Conservation (phyloP, 2,329 filamentous ascomycete species). For the Monosporascus ibericus region DNA sequence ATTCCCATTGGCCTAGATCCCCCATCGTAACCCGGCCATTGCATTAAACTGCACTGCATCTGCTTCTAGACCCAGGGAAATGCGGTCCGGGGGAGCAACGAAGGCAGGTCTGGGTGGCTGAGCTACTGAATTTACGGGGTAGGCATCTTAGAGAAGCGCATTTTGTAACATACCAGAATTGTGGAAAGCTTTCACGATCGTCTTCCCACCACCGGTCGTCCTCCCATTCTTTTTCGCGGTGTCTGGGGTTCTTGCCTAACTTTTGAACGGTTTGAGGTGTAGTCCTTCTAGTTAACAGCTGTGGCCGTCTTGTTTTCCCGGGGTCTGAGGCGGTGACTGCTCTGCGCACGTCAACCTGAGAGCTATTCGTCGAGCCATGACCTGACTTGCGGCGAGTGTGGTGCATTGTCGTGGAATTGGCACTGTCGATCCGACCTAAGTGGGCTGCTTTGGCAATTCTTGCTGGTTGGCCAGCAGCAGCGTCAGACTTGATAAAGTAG, state of each 20-base stretch:
- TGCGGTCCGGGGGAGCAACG: too few species aligned
- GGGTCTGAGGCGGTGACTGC: constrained; percentile 39
- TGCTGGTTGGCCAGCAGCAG: constrained; percentile 9
- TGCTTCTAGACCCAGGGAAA: too few species aligned
- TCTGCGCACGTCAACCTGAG: constrained; percentile 50
- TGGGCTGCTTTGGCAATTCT: constrained; percentile 6
- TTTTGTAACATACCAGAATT: constrained; percentile 52
- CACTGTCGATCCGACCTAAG: constrained; percentile 9
- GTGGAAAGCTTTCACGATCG: constrained; percentile 58
- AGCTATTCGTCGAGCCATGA: constrained; percentile 45
- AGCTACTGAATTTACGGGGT: too few species aligned
- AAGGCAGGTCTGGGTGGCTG: too few species aligned
- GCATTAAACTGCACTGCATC: too few species aligned
- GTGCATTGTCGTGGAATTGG: constrained; percentile 39
- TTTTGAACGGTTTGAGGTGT: constrained; percentile 37
- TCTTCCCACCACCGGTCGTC: constrained; percentile 46
- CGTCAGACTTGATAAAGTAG: constrained; percentile 5
- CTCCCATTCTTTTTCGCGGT: constrained; percentile 45
- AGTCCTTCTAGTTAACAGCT: constrained; percentile 37
- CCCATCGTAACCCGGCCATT: too few species aligned
- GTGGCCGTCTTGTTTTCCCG: constrained; percentile 41
- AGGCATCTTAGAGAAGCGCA: neutral
- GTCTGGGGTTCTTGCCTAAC: constrained; percentile 43
- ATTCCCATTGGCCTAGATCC: constrained; percentile 2
- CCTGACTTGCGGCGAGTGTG: constrained; percentile 53